Conservation (phyloP, 208 protist species). For the Vickermania spadyakhi region DNA sequence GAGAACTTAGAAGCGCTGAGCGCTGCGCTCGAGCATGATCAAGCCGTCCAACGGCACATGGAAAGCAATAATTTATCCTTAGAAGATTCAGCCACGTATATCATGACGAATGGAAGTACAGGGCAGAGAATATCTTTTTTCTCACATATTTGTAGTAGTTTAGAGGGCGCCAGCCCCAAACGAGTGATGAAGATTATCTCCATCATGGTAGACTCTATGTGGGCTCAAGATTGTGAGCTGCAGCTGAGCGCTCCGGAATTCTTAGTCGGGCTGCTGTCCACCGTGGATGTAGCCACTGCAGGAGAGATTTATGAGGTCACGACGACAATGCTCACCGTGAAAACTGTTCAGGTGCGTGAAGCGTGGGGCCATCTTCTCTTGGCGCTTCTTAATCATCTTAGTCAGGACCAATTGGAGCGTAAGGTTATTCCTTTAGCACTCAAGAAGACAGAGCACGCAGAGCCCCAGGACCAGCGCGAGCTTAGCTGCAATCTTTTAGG, state of each 20-base stretch:
- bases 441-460: slow-evolving; percentile 75
- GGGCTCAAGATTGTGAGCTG: slow-evolving; percentile 80
- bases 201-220: slow-evolving; percentile 80
- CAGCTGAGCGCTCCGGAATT: slow-evolving; percentile 69
- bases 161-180: slow-evolving; percentile 39
- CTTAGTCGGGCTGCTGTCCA: slow-evolving; percentile 41
- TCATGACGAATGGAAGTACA: slow-evolving; percentile 87
- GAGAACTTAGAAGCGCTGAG: slow-evolving; percentile 86
- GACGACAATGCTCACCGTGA: slow-evolving; percentile 83
- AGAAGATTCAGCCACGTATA: slow-evolving; percentile 74
- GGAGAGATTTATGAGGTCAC: slow-evolving; percentile 72
- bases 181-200: slow-evolving; percentile 57
- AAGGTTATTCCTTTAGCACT: slow-evolving; percentile 63
- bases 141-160: slow-evolving; percentile 47
- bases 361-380: slow-evolving; percentile 76
- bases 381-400: slow-evolving; percentile 46
- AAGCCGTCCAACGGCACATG: slow-evolving; percentile 86
- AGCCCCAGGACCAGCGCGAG: slow-evolving; percentile 84
- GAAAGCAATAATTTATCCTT: slow-evolving; percentile 75
- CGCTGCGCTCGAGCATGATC: slow-evolving; percentile 71
- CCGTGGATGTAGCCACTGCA: slow-evolving; percentile 38
- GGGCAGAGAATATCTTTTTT: slow-evolving; percentile 80
- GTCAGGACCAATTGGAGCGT: slow-evolving; percentile 37
- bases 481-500: slow-evolving; percentile 83
- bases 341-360: slow-evolving; percentile 59